Evolutionary conservation across 1,139 yeast genomes (phyloP).

Genomic region (Zhuliangozyma parablackwelliae): DNA sequence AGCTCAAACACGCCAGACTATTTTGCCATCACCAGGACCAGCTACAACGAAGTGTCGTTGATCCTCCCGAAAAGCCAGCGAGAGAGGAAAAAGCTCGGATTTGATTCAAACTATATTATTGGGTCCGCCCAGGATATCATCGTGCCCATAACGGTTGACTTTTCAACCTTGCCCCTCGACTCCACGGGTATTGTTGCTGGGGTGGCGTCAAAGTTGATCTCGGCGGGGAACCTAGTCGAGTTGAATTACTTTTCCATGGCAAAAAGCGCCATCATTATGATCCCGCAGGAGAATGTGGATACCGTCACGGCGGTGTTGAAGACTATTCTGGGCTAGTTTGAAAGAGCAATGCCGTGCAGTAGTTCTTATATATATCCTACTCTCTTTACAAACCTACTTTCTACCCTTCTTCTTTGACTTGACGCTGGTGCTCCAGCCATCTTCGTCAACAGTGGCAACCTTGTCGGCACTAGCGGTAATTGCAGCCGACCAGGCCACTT

Average conservation of each 20-base stretch:
- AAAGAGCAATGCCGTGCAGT: not conserved
- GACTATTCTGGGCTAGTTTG: too few relatives aligned
- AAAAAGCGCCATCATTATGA: constrained; percentile 54
- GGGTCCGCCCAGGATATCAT: constrained; percentile 58
- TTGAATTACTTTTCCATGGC: constrained; percentile 66
- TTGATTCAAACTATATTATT: constrained; percentile 38
- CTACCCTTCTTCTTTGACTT: constrained; percentile 51
- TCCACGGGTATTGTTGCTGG: constrained; percentile 69
- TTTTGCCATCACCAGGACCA: constrained; percentile 58
- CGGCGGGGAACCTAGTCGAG: constrained; percentile 30
- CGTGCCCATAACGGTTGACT: constrained; percentile 55
- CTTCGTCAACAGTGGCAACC: constrained; percentile 52
- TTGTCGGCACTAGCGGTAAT: constrained; percentile 46
- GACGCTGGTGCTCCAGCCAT: constrained; percentile 64
- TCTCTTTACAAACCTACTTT: constrained; percentile 4
- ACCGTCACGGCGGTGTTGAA: constrained; percentile 16
- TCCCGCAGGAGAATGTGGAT: constrained; percentile 50
- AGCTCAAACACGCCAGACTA: constrained; percentile 37
- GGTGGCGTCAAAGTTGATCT: constrained; percentile 48
- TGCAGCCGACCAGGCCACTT: constrained; percentile 66
- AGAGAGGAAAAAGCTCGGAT: constrained; percentile 35
- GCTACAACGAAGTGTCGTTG: constrained; percentile 50
- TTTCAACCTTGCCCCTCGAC: constrained; percentile 53
- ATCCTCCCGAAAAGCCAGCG: constrained; percentile 45
- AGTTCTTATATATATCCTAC: not conserved